Conservation (phyloP, 2,329 filamentous ascomycete species). For the Aureobasidium leucospermi region DNA sequence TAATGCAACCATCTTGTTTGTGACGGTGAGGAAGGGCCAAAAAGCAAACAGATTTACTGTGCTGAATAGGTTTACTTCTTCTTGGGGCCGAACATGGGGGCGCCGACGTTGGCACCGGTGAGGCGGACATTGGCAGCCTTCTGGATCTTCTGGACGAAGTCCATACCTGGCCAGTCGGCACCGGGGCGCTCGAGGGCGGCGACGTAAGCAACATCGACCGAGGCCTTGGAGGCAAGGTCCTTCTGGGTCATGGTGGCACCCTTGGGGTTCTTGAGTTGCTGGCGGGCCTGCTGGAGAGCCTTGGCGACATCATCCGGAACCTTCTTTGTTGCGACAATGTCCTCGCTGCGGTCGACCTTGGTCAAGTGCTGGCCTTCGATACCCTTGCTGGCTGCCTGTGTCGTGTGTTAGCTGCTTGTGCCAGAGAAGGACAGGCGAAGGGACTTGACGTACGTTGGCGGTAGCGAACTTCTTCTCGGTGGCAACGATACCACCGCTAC, state of each 20-base stretch:
- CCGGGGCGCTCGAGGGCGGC: slow-evolving; percentile 79
- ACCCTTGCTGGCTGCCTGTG: slow-evolving; percentile 25
- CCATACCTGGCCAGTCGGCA: slow-evolving; percentile 72
- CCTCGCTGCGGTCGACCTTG: slow-evolving; percentile 94
- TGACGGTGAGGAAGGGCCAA: background rate
- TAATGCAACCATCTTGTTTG: background rate
- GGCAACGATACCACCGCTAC: slow-evolving; percentile 64
- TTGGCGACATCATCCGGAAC: slow-evolving; percentile 73
- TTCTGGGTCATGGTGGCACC: slow-evolving; percentile 77
- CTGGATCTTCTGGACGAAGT: slow-evolving; percentile 76
- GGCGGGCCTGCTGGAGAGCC: slow-evolving; percentile 72
- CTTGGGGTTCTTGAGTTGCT: slow-evolving; percentile 73
- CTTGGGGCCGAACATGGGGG: slow-evolving; percentile 70
- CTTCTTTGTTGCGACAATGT: slow-evolving; percentile 95
- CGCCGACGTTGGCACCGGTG: slow-evolving; percentile 54
- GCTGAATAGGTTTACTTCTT: slow-evolving; percentile 44
- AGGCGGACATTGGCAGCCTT: slow-evolving; percentile 44
- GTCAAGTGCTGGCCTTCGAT: slow-evolving; percentile 88
- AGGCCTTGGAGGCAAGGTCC: slow-evolving; percentile 76
- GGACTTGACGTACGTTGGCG: slow-evolving; percentile 63
- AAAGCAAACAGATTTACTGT: background rate
- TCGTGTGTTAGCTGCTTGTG: slow-evolving; percentile 37
- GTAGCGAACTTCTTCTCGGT: slow-evolving; percentile 89
- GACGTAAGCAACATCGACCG: slow-evolving; percentile 72
- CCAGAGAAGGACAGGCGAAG: background rate